phyloP scores from a whole-genome alignment of 2,329 filamentous ascomycete species.

The Fusarium subglutinans region DNA sequence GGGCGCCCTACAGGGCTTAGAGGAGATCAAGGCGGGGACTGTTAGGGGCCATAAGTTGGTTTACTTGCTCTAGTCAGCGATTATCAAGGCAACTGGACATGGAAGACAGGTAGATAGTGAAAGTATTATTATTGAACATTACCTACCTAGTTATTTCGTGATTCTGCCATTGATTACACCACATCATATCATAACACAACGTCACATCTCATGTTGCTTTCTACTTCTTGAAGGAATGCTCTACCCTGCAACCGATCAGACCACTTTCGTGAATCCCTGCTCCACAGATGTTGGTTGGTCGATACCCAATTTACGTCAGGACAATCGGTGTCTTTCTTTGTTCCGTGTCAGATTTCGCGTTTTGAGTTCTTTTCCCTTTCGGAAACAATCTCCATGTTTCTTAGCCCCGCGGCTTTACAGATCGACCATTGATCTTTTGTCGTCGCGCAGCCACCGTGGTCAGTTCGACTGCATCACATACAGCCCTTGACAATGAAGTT shows the following conservation, averaged over 20 bases:
- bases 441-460: background rate
- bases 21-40: slow-evolving; percentile 4
- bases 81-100: background rate
- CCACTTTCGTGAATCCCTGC: background rate
- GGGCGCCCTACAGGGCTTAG: slow-evolving; percentile 1
- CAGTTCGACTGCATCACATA: background rate
- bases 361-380: background rate
- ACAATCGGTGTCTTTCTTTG: background rate
- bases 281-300: background rate
- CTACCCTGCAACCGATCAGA: background rate
- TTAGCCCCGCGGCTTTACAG: background rate
- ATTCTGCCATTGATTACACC: background rate
- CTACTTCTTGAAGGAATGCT: background rate
- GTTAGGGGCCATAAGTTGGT: background rate
- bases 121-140: background rate
- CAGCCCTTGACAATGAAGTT: background rate
- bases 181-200: background rate
- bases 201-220: background rate
- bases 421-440: background rate
- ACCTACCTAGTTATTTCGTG: background rate
- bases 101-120: background rate
- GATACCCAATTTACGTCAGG: background rate
- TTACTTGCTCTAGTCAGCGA: background rate
- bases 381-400: background rate
- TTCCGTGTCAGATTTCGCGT: background rate